These are phyloP conservation scores for Pleurotus djamor DNA, from an alignment of 768 basidiomycete genomes.

Conservation along the genomic window DNA sequence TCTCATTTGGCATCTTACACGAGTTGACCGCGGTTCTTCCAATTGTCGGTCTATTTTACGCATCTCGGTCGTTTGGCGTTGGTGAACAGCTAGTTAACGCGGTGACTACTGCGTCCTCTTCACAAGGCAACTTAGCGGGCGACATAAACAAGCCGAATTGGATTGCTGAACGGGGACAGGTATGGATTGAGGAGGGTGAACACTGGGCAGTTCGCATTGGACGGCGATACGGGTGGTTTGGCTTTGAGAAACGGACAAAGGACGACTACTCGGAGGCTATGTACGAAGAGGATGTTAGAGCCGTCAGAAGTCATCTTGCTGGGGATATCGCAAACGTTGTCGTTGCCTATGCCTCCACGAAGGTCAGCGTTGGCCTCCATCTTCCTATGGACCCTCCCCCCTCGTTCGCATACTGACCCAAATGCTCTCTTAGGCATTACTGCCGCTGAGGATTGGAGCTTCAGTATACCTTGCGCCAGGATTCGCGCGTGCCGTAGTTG, in stretches of 20 bases:
- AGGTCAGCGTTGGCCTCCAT: constrained; percentile 41
- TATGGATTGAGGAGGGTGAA: constrained; percentile 81
- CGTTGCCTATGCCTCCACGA: constrained; percentile 77
- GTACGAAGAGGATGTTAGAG: constrained; percentile 16
- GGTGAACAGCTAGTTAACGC: constrained; percentile 62
- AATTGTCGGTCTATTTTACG: constrained; percentile 71
- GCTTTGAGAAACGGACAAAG: constrained; percentile 55
- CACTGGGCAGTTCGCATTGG: constrained; percentile 70
- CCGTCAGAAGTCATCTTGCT: constrained; percentile 43
- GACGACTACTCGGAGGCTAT: constrained; percentile 11
- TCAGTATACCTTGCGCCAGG: constrained; percentile 73
- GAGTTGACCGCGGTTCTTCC: constrained; percentile 83
- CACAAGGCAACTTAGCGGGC: neutral
- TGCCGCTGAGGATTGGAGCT: constrained; percentile 70
- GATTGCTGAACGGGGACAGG: constrained; percentile 39
- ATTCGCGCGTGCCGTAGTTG: constrained; percentile 66
- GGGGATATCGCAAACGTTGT: constrained; percentile 83
- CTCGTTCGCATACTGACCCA: neutral
- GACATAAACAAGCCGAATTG: constrained; percentile 27
- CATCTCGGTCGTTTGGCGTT: constrained; percentile 60
- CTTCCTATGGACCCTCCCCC: neutral
- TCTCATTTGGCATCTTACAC: constrained; percentile 84
- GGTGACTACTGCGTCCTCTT: constrained; percentile 15
- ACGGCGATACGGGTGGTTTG: constrained; percentile 76
- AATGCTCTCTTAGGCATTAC: constrained; percentile 50